Evolutionary conservation across 139 green algal species (phyloP).

Genomic region (Pseudopediastrum boryanum): DNA sequence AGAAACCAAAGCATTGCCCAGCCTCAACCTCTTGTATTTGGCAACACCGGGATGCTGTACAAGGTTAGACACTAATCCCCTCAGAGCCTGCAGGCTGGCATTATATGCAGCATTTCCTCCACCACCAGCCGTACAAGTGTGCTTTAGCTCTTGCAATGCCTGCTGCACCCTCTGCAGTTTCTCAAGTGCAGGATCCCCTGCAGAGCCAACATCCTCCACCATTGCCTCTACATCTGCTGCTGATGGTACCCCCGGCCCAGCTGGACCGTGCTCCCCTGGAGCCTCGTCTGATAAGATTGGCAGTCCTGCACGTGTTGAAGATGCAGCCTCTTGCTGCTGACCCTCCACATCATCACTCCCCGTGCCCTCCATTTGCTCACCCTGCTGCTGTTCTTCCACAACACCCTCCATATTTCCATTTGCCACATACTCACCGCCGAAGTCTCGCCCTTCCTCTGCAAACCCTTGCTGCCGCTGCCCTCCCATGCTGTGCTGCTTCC

Average conservation of each 20-base stretch:
- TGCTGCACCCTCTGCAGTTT: background rate
- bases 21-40: constrained; percentile 35
- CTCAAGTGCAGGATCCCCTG: background rate
- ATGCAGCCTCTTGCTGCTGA: background rate
- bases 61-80: constrained; percentile 40
- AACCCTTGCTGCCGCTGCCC: background rate
- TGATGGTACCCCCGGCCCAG: constrained; percentile 1
- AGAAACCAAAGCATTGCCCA: constrained; percentile 37
- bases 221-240: background rate
- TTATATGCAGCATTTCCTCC: background rate
- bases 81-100: constrained; percentile 27
- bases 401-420: no score
- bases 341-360: no score
- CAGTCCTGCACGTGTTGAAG: background rate
- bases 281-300: no score
- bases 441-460: no score
- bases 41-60: constrained; percentile 18
- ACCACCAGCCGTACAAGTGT: background rate
- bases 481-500: background rate
- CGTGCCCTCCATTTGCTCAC: no score
- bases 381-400: background rate
- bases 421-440: no score
- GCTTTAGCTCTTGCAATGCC: background rate
- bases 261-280: background rate
- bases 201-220: background rate